Base-by-base conservation (phyloP, 768 basidiomycete species). In the Mycena filopes region DNA sequence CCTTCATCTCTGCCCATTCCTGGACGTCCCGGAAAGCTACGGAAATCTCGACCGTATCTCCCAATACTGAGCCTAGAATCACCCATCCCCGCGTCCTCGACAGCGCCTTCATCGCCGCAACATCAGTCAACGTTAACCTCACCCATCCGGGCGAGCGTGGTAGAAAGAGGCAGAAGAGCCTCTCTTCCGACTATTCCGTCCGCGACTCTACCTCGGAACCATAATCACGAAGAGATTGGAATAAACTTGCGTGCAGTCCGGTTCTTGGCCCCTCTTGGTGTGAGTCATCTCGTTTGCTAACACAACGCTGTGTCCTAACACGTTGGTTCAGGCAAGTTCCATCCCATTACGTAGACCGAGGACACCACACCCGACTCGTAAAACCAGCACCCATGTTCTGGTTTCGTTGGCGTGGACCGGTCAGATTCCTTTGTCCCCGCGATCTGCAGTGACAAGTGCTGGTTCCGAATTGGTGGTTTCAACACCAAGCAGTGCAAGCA, bases 321-420 rank as follows among this genome's bases (percentile, higher is more conserved):
- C n/a, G 20, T n/a, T 6, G 13, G n/a, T n/a, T n/a, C n/a, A 63
- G 61, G 29, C 61, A 6, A 42, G 28, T 25, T 42, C 61, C 20
- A 47, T 47, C 26, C 60, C 51, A 13, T 28, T 62, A 13, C 42
- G 12, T 36, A 23, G 43, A 55, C 61, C 33, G 33, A 31, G 53
- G 5, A 47, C 53, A n/a, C 61, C 53, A 16, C 53, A 55, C 33
- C 61, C 61, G 28, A 40, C 42, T 29, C 33, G 51, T 25, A 55
- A 47, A n/a, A 46, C 45, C 13, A 66, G 50, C 43, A 66, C 64
- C 18, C 56, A 66, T 20, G 64, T 51, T 4, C 48, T 66, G 13
- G 59, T 54, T 21, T 66, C 64, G 13, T 38, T 66, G 9, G 65
- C 65, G 25, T 66, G 65, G 65, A 66, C 63, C 26, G 63, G 56